Conservation (phyloP, 148 eudicot species). For the Spergularia bocconei region DNA sequence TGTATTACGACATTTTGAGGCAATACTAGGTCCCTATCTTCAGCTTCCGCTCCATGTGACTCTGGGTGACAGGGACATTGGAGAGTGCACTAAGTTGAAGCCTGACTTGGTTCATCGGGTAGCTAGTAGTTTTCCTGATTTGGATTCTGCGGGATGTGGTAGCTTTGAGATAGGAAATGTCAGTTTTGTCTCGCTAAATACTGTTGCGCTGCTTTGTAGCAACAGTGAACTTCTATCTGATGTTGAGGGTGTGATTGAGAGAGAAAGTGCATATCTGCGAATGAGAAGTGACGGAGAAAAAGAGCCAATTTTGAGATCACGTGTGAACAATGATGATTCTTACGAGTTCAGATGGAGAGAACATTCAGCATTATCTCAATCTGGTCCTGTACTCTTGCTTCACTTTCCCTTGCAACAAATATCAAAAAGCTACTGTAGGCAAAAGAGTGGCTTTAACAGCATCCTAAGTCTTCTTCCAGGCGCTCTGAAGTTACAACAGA, state of each 20-base stretch:
- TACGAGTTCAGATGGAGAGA: conserved; percentile 16
- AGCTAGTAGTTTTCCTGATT: conserved; percentile 16
- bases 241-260: conserved; percentile 22
- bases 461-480: conserved; percentile 11
- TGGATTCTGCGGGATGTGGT: conserved; percentile 25
- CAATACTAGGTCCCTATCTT: conserved; percentile 21
- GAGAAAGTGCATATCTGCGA: conserved; percentile 18
- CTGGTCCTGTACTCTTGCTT: conserved; percentile 26
- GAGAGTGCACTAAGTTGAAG: conserved; percentile 21
- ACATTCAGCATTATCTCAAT: conserved; percentile 13
- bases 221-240: conserved; percentile 18
- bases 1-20: conserved; percentile 12
- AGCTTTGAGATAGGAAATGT: conserved; percentile 21
- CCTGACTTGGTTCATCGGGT: not conserved
- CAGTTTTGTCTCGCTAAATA: conserved; percentile 22
- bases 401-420: conserved; percentile 20
- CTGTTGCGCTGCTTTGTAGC: conserved; percentile 23
- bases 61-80: conserved; percentile 22
- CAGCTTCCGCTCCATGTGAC: conserved; percentile 23
- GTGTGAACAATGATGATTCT: not conserved
- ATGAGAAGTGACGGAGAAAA: conserved; percentile 2
- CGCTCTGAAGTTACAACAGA: conserved; percentile 9
- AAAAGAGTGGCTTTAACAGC: conserved; percentile 9
- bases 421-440: conserved; percentile 3
- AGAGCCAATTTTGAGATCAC: not conserved